Evolutionary conservation across 2,329 filamentous ascomycete genomes (phyloP), one percentile per base, ranked within the genome.

Genomic region (Nemania abortiva): DNA sequence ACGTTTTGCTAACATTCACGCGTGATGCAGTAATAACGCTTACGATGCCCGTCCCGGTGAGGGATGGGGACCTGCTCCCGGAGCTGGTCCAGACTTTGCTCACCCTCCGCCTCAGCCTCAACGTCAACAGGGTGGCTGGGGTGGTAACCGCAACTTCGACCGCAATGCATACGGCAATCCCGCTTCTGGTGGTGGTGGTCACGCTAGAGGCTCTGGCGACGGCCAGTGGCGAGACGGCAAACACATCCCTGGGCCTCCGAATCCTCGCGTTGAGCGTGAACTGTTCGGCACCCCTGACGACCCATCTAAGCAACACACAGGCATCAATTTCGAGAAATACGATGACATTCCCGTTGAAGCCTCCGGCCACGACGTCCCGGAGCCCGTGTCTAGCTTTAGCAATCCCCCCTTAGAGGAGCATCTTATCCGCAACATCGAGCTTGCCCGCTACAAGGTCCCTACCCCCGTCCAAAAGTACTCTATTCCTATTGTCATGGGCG

Each of bases 291-390:
- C 92, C 59, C 86, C 91, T 76, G 95, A 98, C 82, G 96, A 98
- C 79, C 94, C 95, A 72, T 90, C 92, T 74, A 98, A 98, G 88
- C 93, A 97, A 82, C 93, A 97, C 79, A 98, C 94, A 39, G 96
- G 96, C 83, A 98, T 99, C 92, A 99, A 99, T 89, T 99, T 99
- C 81, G 92, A 97, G 86, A 99, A 99, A 88, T 99, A 99, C 84
- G 96, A 99, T 80, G 96, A 99, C 82, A 99, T 99, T 74, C 96
- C 96, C 64, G 96, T 99, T 73, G 96, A 98, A 84, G 96, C 96
- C 72, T 98, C 95, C 69, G 96, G 96, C 70, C 91, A 94, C 63
- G 90, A 97, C 79, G 94, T 98, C 62, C 96, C 96, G 54, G 96
- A 98, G 79, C 92, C 95, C 49, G 93, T 98, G 74, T 91, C 91